Evolutionary conservation across 2,329 filamentous ascomycete species (phyloP).

Genomic region (Aspergillus sclerotialis): DNA sequence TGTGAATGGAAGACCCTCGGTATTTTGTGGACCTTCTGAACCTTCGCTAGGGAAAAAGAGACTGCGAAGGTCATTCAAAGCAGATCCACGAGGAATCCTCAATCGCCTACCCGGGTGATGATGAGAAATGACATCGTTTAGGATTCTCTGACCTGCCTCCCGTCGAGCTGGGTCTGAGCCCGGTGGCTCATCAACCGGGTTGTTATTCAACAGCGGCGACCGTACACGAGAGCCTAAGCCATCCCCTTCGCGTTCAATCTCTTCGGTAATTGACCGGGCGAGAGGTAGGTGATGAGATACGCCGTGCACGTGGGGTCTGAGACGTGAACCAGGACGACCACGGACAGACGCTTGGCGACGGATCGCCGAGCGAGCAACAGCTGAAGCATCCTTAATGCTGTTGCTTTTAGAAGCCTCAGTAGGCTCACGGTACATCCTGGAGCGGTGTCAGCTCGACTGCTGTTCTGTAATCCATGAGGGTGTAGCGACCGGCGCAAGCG

Average conservation of each 20-base stretch:
- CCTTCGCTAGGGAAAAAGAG: conserved; percentile 15
- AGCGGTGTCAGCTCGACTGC: conserved; percentile 13
- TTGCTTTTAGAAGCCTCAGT: conserved; percentile 34
- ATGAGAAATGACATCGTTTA: conserved; percentile 29
- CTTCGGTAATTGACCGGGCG: background rate
- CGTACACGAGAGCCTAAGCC: conserved; percentile 8
- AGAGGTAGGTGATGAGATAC: conserved; percentile 22
- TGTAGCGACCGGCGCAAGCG: conserved; percentile 8
- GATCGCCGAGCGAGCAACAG: conserved; percentile 50
- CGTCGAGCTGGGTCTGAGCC: conserved; percentile 18
- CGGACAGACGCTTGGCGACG: conserved; percentile 43
- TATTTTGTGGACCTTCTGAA: conserved; percentile 8
- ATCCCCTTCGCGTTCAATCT: background rate
- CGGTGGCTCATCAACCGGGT: conserved; percentile 20
- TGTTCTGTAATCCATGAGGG: too few relatives aligned
- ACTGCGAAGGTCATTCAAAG: conserved; percentile 19
- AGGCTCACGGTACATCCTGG: conserved; percentile 50
- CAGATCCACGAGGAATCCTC: conserved; percentile 30
- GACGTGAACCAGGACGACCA: conserved; percentile 16
- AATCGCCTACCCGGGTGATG: conserved; percentile 25
- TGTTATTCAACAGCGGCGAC: background rate
- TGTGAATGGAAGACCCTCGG: conserved; percentile 25
- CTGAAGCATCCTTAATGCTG: conserved; percentile 47
- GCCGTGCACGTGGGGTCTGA: conserved; percentile 20
- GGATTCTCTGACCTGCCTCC: conserved; percentile 27